Evolutionary conservation across 768 basidiomycete genomes (phyloP), one percentile per base, ranked within the genome.

Genomic region (Panus rudis): DNA sequence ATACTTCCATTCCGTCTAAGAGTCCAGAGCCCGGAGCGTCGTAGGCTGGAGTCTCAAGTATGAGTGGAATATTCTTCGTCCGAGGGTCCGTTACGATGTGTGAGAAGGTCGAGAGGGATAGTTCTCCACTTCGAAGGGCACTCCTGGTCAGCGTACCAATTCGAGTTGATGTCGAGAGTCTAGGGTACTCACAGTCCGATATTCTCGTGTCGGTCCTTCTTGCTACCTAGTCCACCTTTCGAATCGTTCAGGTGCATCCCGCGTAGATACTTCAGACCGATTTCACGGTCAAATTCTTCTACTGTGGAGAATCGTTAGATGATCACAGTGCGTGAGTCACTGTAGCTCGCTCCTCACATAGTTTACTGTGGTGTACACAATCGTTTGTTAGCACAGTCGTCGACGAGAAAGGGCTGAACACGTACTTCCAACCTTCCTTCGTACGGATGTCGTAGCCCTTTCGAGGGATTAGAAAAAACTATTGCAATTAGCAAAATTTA

Each of bases 211-310:
- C 86, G 64, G 53, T 92, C 91, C 50, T 77, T 81, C 51, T 73
- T 81, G 11, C 82, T 81, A 3, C 69, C 73, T 11, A 77, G 67
- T 1, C 64, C 67, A 7, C 72, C 73, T 58, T 88, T 87, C 11
- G 84, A 85, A 57, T 92, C 90, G 56, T 93, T 93, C 34, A 92
- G 57, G 54, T 93, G 91, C 75, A 92, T 83, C 1, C 82, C 90
- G 3, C 78, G 72, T 13, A 92, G 76, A 56, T 89, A 92, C 11
- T 68, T 57, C 20, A 87, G 52, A 2, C 91, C 87, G 3, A 93
- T 70, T 46, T 74, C 64, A n/a, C 67, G 53, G 24, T 86, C 79
- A 51, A 92, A 90, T 35, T 72, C 64, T 10, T 65, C 54, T 61
- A 90, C 86, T 79, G 50, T n/a, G n/a, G n/a, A n/a, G n/a, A n/a